A percentile compares a stretch with the other conserved stretches of the same genome.
phyloP scores from a whole-genome alignment of 2,329 filamentous ascomycete genomes.

The Camillea tinctor region DNA sequence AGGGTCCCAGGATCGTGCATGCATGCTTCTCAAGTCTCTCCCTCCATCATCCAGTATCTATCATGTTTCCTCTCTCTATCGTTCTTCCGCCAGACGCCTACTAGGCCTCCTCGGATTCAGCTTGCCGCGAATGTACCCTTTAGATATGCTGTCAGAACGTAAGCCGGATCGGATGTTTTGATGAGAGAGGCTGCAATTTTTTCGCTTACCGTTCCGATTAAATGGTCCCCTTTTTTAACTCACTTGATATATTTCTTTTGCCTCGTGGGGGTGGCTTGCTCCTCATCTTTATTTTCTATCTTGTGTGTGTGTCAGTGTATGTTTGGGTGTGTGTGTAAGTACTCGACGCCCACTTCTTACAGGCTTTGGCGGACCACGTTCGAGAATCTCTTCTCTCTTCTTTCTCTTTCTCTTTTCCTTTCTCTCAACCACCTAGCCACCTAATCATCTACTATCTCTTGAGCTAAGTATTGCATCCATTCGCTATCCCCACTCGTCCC shows the following conservation, averaged over 20 bases:
- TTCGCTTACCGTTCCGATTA: neutral
- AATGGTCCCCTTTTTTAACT: neutral
- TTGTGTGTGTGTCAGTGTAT: too few relatives aligned
- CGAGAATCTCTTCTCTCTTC: neutral
- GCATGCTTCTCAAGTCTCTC: neutral
- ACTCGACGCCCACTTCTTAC: neutral
- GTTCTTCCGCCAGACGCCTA: neutral
- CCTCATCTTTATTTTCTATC: neutral
- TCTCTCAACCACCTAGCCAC: neutral
- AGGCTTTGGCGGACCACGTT: neutral
- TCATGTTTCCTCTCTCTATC: neutral
- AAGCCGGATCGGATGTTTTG: neutral
- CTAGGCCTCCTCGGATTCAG: neutral
- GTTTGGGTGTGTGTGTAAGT: neutral
- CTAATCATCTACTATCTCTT: neutral
- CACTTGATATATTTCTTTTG: neutral
- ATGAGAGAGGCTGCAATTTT: neutral
- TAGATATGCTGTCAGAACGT: neutral
- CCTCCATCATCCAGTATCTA: too few relatives aligned
- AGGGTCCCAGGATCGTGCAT: slow-evolving; percentile 1
- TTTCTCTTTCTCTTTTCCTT: neutral
- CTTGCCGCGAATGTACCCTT: neutral
- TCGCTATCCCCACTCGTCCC: neutral
- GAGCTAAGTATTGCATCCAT: neutral
- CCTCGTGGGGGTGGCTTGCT: neutral